These are phyloP conservation scores for Penicillium maclennaniae DNA, from an alignment of 495 filamentous ascomycete genomes.

Conservation along the genomic window DNA sequence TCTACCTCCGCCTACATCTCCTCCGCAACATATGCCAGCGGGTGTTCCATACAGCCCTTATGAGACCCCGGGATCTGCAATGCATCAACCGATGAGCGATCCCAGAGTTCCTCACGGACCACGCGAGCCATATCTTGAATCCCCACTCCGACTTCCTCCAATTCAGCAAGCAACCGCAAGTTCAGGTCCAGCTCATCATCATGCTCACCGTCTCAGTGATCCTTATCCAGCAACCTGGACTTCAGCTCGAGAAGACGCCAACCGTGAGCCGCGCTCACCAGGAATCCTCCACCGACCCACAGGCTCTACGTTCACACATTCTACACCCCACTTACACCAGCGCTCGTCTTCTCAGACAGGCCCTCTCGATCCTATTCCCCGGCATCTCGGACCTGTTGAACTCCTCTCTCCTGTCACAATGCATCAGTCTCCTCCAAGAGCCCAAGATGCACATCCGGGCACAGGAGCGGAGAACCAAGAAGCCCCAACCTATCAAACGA, in stretches of 20 bases:
- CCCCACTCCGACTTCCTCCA: conserved; percentile 42
- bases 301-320: conserved; percentile 30
- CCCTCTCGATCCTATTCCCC: conserved; percentile 23
- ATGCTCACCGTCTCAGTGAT: conserved; percentile 39
- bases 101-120: conserved; percentile 26
- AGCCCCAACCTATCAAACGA: conserved; percentile 64
- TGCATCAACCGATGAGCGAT: conserved; percentile 27
- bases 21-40: conserved; percentile 32
- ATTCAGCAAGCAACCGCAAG: conserved; percentile 36
- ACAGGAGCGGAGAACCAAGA: conserved; percentile 24
- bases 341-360: conserved; percentile 23
- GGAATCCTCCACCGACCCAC: conserved; percentile 19
- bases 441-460: conserved; percentile 12
- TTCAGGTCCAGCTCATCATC: conserved; percentile 17
- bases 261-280: conserved; percentile 22
- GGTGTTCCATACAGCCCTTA: conserved; percentile 30
- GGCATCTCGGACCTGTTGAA: conserved; percentile 22
- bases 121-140: conserved; percentile 33
- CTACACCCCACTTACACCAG: conserved; percentile 11
- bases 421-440: conserved; percentile 15
- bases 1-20: conserved; percentile 33
- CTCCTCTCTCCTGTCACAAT: conserved; percentile 19
- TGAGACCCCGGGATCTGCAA: conserved; percentile 22
- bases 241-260: conserved; percentile 21
- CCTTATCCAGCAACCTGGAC: conserved; percentile 35